Evolutionary conservation across 208 protist species (phyloP).

Genomic region (Leishmania tropica): DNA sequence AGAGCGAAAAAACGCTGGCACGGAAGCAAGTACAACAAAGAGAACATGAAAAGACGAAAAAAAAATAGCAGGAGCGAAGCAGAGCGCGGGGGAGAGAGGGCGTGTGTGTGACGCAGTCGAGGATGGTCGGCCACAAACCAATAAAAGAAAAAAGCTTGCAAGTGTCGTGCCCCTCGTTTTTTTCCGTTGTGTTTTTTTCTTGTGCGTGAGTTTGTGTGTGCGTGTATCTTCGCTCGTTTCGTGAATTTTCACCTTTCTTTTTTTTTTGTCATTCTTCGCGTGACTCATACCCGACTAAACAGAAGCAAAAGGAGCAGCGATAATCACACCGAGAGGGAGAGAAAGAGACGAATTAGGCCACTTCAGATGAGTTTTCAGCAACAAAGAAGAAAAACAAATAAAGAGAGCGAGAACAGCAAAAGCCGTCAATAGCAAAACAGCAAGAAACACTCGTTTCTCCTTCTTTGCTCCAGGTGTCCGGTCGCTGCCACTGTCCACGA

Average conservation of each 20-base stretch:
- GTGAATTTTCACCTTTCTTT: too few species aligned
- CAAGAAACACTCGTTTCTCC: background rate
- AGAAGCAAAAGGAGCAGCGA: background rate
- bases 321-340: background rate
- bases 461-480: too few species aligned
- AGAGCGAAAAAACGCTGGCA: background rate
- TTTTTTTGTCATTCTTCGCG: too few species aligned
- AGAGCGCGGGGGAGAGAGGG: background rate
- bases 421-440: background rate
- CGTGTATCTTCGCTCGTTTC: too few species aligned
- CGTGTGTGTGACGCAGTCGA: background rate
- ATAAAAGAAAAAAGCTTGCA: too few species aligned
- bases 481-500: too few species aligned
- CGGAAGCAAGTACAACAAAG: slow-evolving; percentile 3
- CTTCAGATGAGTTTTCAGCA: too few species aligned
- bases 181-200: too few species aligned
- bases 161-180: too few species aligned
- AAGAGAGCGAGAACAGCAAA: background rate
- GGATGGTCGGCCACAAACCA: too few species aligned
- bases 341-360: background rate
- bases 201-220: too few species aligned
- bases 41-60: background rate
- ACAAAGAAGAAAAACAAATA: background rate
- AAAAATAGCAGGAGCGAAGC: slow-evolving; percentile 1
- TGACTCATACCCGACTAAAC: background rate